Evolutionary conservation across 1,284 basidiomycete genomes (phyloP), one percentile per base, ranked within the genome.

Genomic region (Malassezia sp.): DNA sequence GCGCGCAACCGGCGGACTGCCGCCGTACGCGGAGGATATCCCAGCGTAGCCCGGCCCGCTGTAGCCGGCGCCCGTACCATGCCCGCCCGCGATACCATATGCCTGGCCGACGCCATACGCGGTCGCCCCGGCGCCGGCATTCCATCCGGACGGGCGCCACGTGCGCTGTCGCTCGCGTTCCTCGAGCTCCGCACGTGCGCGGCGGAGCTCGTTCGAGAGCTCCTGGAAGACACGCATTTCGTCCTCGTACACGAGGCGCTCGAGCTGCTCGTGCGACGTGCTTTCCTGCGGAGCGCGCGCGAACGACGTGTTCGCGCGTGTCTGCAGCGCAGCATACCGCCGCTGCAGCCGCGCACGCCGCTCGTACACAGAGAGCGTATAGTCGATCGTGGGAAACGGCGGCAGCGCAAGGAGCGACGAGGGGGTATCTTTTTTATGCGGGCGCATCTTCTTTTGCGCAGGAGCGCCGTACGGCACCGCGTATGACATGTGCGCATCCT

Each of bases 161-260:
- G 32, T 35, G 12, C 40, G 47, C 38, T 45, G 48, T 14, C 48
- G 45, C 21, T 63, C 59, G 21, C 57, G n/a, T 17, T 41, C n/a
- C 24, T 64, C 61, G 21, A 64, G 52, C 41, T 60, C 47, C 8
- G 53, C 47, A 12, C 59, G 59, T 38, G 52, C 52, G 17, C 46
- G 14, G 24, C 57, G 57, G 39, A 60, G 56, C 41, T 61, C 38
- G 17, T 55, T 53, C 10, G 59, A 56, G 37, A 56, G 43, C 18
- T 51, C 53, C 18, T 59, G 49, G 24, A 56, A 53, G 5, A 53
- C 31, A 12, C 51, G 47, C 21, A 56, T 42, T 30, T 64, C 61
- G 34, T 64, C 58, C 26, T 56, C 57, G 46, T 64, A 61, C 6
- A 57, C 55, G 14, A 61, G 50, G 5, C 61, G 50, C 37, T 64